A percentile compares a stretch with the other conserved stretches of the same genome.
Conservation (phyloP, 2,329 filamentous ascomycete genomes). For the Trichocomaceae sp. region DNA sequence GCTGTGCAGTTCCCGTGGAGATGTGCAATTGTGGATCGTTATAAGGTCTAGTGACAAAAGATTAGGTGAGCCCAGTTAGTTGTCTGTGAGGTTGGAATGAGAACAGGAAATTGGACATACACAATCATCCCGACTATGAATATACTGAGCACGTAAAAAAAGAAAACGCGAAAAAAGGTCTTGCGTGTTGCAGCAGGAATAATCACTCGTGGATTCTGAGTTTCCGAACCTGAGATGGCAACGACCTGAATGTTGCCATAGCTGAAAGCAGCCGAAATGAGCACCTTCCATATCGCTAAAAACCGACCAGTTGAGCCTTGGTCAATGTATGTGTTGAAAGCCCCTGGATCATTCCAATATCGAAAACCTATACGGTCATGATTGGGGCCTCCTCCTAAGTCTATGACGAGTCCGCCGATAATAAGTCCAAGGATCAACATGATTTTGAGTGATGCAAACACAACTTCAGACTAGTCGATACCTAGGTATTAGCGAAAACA, state of each 20-base stretch:
- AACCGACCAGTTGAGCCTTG: slow-evolving; percentile 41
- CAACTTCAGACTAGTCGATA: slow-evolving; percentile 40
- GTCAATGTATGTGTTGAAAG: slow-evolving; percentile 45
- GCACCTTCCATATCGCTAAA: slow-evolving; percentile 44
- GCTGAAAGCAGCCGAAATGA: slow-evolving; percentile 45
- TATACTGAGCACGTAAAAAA: slow-evolving; percentile 49
- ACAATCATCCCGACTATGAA: slow-evolving; percentile 11
- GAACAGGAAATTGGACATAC: neutral
- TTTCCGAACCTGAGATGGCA: slow-evolving; percentile 9
- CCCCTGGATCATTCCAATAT: slow-evolving; percentile 45
- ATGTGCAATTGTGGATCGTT: slow-evolving; percentile 6
- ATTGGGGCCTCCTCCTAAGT: slow-evolving; percentile 47
- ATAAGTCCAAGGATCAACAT: slow-evolving; percentile 48
- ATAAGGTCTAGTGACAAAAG: neutral
- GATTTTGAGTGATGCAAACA: slow-evolving; percentile 48
- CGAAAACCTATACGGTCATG: slow-evolving; percentile 47
- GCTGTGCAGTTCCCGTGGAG: neutral
- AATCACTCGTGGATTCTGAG: slow-evolving; percentile 39
- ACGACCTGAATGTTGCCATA: slow-evolving; percentile 12
- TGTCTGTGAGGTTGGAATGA: too few relatives aligned
- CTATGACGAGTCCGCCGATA: slow-evolving; percentile 48
- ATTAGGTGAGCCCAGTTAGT: too few relatives aligned
- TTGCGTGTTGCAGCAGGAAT: slow-evolving; percentile 53
- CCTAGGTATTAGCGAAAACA: neutral
- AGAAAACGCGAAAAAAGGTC: slow-evolving; percentile 56